Evolutionary conservation across 2,329 filamentous ascomycete genomes (phyloP), one percentile per base, ranked within the genome.

Genomic region (Colletotrichum falcatum): DNA sequence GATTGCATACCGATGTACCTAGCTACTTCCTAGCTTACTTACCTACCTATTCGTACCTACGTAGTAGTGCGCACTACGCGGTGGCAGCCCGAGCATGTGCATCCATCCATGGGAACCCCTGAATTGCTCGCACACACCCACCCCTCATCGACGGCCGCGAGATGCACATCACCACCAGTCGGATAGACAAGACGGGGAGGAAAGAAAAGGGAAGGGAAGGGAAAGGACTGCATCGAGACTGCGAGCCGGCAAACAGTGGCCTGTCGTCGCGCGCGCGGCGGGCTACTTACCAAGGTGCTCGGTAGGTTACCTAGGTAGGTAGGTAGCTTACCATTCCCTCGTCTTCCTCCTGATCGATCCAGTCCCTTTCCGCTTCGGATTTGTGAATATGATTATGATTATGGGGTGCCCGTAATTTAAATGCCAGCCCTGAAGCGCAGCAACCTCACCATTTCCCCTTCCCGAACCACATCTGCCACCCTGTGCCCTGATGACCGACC

Each of bases 401-500:
- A n/a, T n/a, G 67, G 66, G 67, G 53, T 70, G 64, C 56, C 64
- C 64, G 66, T 67, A 70, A 70, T 70, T 70, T 70, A 67, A 70
- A 70, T 70, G 67, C 67, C 53, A 61, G 64, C 67, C 67, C 67
- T 70, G 67, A 70, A 46, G 63, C 44, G 26, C 58, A 70, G 64
- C 58, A 67, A 67, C 67, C 64, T 70, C 64, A 67, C 63, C n/a
- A n/a, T n/a, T 56, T 67, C 56, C 66, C 54, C 67, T 70, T 66
- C 66, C 61, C 63, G 66, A 66, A 66, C 66, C 66, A 70, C 66
- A n/a, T n/a, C 46, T 55, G 51, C 51, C 46, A 49, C 56, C 20
- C 39, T 42, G 51, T 39, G 49, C 54, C 35, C 35, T 28, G 54
- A 23, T 35, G 33, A 14, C 54, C 5, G 30, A 42, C 60, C 48